These are phyloP conservation scores for Tricholoma terreum DNA, from an alignment of 768 basidiomycete genomes.

Conservation along the genomic window DNA sequence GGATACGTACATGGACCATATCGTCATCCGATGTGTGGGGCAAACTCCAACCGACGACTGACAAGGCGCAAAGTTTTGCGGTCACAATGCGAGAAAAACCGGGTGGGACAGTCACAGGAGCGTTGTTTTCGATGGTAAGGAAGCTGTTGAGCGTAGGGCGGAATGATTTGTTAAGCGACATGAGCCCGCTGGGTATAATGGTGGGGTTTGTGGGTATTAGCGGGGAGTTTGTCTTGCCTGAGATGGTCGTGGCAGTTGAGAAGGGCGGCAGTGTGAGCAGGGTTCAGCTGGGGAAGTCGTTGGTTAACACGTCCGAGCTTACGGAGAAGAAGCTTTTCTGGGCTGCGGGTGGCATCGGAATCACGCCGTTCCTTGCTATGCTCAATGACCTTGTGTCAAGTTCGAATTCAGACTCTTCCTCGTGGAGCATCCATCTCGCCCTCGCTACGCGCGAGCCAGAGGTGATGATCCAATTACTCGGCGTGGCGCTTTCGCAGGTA, in stretches of 20 bases:
- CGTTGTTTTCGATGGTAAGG: slow-evolving; percentile 48
- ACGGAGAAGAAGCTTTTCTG: slow-evolving; percentile 39
- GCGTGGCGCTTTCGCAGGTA: slow-evolving; percentile 17
- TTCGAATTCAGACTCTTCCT: not conserved
- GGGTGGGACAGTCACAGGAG: slow-evolving; percentile 52
- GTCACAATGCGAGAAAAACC: slow-evolving; percentile 56
- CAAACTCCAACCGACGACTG: slow-evolving; percentile 7
- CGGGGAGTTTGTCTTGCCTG: slow-evolving; percentile 47
- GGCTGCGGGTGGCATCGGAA: slow-evolving; percentile 64
- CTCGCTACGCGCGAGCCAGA: slow-evolving; percentile 55
- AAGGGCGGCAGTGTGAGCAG: not conserved
- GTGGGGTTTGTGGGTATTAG: slow-evolving; percentile 51
- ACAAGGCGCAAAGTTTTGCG: slow-evolving; percentile 26
- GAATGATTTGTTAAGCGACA: slow-evolving; percentile 40
- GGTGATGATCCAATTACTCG: slow-evolving; percentile 44
- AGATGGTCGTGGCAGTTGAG: not conserved
- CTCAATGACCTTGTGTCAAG: slow-evolving; percentile 20
- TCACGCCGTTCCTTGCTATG: slow-evolving; percentile 64
- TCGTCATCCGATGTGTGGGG: slow-evolving; percentile 32
- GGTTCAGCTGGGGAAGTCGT: slow-evolving; percentile 12
- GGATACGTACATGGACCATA: slow-evolving; percentile 64
- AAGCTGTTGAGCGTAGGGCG: slow-evolving; percentile 34
- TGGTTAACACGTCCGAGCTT: not conserved
- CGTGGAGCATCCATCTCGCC: slow-evolving; percentile 43
- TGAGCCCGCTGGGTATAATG: slow-evolving; percentile 33